phyloP scores from a whole-genome alignment of 2,329 filamentous ascomycete genomes.

The Talaromyces atroroseus region DNA sequence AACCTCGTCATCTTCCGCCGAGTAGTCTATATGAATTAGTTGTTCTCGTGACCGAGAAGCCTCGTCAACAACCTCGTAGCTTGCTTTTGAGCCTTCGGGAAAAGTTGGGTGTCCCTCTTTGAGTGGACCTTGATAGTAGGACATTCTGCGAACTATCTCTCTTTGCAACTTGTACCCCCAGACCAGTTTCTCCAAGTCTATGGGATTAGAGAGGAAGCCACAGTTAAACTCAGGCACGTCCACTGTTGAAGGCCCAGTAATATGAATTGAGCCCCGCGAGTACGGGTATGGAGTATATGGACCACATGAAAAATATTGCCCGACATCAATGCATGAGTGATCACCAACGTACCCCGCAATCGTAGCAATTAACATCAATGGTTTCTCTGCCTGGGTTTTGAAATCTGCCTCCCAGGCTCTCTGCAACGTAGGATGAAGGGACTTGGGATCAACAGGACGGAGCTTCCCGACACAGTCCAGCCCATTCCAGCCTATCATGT shows the following conservation, averaged over 20 bases:
- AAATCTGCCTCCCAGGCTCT: slow-evolving; percentile 54
- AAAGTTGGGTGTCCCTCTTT: slow-evolving; percentile 34
- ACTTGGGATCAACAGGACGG: slow-evolving; percentile 50
- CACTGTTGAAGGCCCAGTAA: slow-evolving; percentile 38
- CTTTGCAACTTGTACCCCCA: slow-evolving; percentile 64
- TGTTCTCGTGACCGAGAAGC: slow-evolving; percentile 20
- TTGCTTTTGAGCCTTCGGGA: slow-evolving; percentile 43
- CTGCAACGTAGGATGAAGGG: slow-evolving; percentile 50
- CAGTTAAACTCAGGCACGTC: slow-evolving; percentile 51
- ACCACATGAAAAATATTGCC: slow-evolving; percentile 50
- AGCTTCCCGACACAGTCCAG: slow-evolving; percentile 54
- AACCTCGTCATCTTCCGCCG: slow-evolving; percentile 44
- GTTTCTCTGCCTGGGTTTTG: slow-evolving; percentile 39
- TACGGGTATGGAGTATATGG: slow-evolving; percentile 57
- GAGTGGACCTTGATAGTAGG: slow-evolving; percentile 45
- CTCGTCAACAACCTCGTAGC: slow-evolving; percentile 17
- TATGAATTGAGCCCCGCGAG: slow-evolving; percentile 58
- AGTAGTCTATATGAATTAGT: slow-evolving; percentile 43
- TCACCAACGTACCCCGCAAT: slow-evolving; percentile 21
- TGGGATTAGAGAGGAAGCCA: slow-evolving; percentile 51
- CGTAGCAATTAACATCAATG: slow-evolving; percentile 16
- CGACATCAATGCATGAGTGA: slow-evolving; percentile 28
- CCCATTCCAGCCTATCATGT: slow-evolving; percentile 52
- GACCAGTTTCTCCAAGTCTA: slow-evolving; percentile 55
- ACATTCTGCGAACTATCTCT: slow-evolving; percentile 54